Evolutionary conservation across 2,329 filamentous ascomycete genomes (phyloP).

Genomic region (Pyrenophora tritici-repentis): DNA sequence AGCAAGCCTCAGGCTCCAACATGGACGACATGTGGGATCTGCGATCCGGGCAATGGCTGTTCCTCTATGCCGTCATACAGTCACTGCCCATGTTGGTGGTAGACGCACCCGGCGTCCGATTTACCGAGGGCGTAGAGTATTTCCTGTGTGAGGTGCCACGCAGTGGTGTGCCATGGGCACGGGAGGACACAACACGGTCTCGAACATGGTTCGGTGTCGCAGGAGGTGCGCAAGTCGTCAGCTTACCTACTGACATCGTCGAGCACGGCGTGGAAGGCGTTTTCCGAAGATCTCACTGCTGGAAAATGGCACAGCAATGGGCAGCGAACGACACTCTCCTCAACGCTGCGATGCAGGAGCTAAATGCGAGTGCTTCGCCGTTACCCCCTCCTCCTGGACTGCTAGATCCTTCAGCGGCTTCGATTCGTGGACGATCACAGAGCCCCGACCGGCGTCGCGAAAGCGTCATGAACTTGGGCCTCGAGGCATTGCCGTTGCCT

Average conservation of each 20-base stretch:
- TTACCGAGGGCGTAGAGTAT: slow-evolving; percentile 76
- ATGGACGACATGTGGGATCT: slow-evolving; percentile 72
- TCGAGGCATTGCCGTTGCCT: slow-evolving; percentile 55
- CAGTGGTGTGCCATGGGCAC: slow-evolving; percentile 74
- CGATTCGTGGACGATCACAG: slow-evolving; percentile 28
- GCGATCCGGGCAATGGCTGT: slow-evolving; percentile 78
- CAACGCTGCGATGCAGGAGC: slow-evolving; percentile 43
- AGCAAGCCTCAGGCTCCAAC: slow-evolving; percentile 67
- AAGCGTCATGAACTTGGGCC: slow-evolving; percentile 52
- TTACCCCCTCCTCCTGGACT: slow-evolving; percentile 40
- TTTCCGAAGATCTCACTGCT: slow-evolving; percentile 72
- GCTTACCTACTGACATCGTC: slow-evolving; percentile 66
- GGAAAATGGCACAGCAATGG: slow-evolving; percentile 68
- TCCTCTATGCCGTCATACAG: slow-evolving; percentile 78
- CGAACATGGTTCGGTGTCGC: slow-evolving; percentile 77
- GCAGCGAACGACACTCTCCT: slow-evolving; percentile 47
- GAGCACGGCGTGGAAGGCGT: slow-evolving; percentile 70
- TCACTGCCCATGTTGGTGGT: slow-evolving; percentile 77
- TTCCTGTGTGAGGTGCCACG: slow-evolving; percentile 79
- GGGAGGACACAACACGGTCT: slow-evolving; percentile 61
- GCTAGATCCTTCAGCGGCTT: slow-evolving; percentile 27
- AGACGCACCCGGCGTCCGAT: slow-evolving; percentile 72
- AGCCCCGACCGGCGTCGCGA: slow-evolving; percentile 46
- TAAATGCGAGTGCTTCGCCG: slow-evolving; percentile 34
- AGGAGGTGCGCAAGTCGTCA: slow-evolving; percentile 66